Conservation (phyloP, 1,284 basidiomycete species). For the Microbotryomycetes sp. region DNA sequence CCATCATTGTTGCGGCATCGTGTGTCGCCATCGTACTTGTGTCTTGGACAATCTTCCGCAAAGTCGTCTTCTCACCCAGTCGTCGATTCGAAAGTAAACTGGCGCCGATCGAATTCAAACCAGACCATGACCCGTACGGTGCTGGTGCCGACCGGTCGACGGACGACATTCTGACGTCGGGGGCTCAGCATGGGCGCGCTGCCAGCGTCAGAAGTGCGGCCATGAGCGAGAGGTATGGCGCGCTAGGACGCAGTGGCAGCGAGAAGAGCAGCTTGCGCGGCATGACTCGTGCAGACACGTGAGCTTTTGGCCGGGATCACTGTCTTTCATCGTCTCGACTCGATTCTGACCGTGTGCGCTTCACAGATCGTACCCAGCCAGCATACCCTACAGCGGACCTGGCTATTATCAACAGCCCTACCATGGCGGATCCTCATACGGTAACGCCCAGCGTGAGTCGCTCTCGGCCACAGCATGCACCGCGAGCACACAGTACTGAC, state of each 20-base stretch:
- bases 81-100: conserved; percentile 31
- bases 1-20: conserved; percentile 30
- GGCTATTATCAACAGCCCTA: conserved; percentile 9
- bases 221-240: conserved; percentile 22
- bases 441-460: conserved; percentile 5
- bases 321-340: too few species aligned
- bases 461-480: not conserved
- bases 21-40: conserved; percentile 22
- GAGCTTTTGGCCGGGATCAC: too few species aligned
- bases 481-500: not conserved
- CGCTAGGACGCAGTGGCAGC: not conserved
- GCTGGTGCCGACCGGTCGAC: not conserved
- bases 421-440: conserved; percentile 11
- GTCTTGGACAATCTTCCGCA: conserved; percentile 32
- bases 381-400: conserved; percentile 18
- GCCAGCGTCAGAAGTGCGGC: conserved; percentile 2
- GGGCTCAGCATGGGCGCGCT: conserved; percentile 12
- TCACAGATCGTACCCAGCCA: not conserved
- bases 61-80: conserved; percentile 30
- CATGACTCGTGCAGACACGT: not conserved
- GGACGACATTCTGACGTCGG: not conserved
- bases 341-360: too few species aligned
- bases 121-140: conserved; percentile 1
- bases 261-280: not conserved
- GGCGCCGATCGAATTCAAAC: conserved; percentile 27